These are phyloP conservation scores for Rhodotorula diobovata DNA, from an alignment of 768 basidiomycete species.

Conservation along the genomic window DNA sequence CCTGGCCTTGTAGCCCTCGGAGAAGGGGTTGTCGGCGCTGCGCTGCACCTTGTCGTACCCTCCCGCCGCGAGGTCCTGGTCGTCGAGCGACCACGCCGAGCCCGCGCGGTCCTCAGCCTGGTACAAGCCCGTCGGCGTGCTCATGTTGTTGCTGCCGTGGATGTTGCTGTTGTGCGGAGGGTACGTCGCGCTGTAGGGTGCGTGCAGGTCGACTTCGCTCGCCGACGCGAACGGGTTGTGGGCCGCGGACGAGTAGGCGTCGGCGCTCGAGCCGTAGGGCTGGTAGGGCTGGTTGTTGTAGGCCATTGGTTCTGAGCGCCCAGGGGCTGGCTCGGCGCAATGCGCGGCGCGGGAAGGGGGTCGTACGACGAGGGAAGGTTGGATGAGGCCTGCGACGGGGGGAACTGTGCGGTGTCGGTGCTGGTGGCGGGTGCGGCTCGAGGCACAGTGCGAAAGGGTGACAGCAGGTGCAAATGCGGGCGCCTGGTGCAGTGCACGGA, in stretches of 20 bases:
- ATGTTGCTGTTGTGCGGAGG: background rate
- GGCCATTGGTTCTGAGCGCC: too few relatives aligned
- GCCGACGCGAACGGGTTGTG: background rate
- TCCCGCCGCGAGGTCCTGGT: background rate
- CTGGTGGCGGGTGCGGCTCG: too few relatives aligned
- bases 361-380: background rate
- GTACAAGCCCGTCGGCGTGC: background rate
- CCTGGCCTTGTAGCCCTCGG: conserved; percentile 3
- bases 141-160: too few relatives aligned
- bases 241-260: background rate
- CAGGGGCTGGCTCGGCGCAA: too few relatives aligned
- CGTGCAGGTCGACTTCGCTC: background rate
- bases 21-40: conserved; percentile 25
- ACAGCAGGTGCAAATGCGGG: too few relatives aligned
- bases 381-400: too few relatives aligned
- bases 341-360: background rate
- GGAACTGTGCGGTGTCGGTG: too few relatives aligned
- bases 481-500: too few relatives aligned
- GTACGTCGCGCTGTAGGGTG: background rate
- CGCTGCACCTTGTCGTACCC: conserved; percentile 1
- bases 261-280: background rate
- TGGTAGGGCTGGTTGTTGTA: background rate
- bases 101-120: background rate
- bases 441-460: too few relatives aligned
- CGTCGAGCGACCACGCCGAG: conserved; percentile 20